Percentiles rank a stretch among this genome's conserved stretches.
Conservation (phyloP, 768 basidiomycete species). For the Panus rudis region DNA sequence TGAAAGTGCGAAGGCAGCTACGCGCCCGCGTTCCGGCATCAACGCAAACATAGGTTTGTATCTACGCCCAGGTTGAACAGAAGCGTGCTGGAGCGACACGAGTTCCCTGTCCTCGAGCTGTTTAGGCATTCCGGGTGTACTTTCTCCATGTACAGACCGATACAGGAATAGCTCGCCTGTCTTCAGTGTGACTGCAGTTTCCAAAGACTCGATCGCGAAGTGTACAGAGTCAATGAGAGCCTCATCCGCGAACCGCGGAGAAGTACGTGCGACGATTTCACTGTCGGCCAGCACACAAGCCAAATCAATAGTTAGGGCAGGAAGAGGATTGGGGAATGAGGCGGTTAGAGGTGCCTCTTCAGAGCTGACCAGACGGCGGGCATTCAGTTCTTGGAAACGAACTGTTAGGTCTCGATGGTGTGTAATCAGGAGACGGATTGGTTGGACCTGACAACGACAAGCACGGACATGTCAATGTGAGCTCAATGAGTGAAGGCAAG, state of each 20-base stretch:
- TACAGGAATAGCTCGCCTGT: conserved; percentile 56
- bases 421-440: conserved; percentile 58
- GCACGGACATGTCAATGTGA: neutral
- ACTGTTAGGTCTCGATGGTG: conserved; percentile 57
- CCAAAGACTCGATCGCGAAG: conserved; percentile 49
- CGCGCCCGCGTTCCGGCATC: conserved; percentile 36
- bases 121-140: conserved; percentile 13
- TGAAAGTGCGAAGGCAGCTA: conserved; percentile 54
- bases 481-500: neutral
- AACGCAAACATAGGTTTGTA: conserved; percentile 62
- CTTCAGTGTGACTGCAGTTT: conserved; percentile 45
- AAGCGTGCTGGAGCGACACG: conserved; percentile 43
- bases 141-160: conserved; percentile 23
- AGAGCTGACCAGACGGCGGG: conserved; percentile 49
- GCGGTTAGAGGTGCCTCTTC: conserved; percentile 43
- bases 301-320: conserved; percentile 56
- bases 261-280: conserved; percentile 24
- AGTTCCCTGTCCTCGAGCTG: conserved; percentile 41
- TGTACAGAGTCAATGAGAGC: conserved; percentile 37
- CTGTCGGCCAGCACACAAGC: conserved; percentile 41
- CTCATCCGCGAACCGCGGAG: conserved; percentile 20
- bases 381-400: conserved; percentile 70
- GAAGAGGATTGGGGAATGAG: conserved; percentile 61
- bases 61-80: conserved; percentile 30
- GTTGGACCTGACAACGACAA: conserved; percentile 39